Evolutionary conservation across 192 early-diverging fungal species (phyloP).

Genomic region (Coemansia sp.): DNA sequence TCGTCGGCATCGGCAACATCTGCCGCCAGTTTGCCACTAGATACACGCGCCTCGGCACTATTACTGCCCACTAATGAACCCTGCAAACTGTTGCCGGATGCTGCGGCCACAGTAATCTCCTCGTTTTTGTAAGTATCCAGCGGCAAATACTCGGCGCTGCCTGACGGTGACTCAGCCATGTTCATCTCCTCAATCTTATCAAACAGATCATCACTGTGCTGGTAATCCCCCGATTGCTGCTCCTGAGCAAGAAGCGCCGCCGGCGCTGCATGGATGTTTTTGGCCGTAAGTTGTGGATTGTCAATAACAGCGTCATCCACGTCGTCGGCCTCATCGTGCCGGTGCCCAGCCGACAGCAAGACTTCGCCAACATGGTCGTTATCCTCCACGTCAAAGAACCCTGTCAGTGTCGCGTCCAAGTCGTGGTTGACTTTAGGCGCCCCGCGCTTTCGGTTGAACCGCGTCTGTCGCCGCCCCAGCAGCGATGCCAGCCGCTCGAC

Average conservation of each 20-base stretch:
- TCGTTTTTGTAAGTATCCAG: slow-evolving; percentile 25
- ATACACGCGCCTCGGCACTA: not conserved
- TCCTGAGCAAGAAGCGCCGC: slow-evolving; percentile 29
- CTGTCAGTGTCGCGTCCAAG: slow-evolving; percentile 37
- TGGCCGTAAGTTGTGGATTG: slow-evolving; percentile 37
- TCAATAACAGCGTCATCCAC: not conserved
- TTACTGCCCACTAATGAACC: not conserved
- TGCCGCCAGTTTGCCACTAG: slow-evolving; percentile 5
- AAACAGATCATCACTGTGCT: slow-evolving; percentile 32
- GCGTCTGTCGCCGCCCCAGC: slow-evolving; percentile 44
- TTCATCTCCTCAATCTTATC: slow-evolving; percentile 48
- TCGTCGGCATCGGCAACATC: slow-evolving; percentile 15
- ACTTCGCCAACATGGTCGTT: slow-evolving; percentile 37
- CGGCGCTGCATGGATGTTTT: slow-evolving; percentile 30
- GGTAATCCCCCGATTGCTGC: slow-evolving; percentile 19
- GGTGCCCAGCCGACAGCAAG: slow-evolving; percentile 22
- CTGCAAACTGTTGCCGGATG: not conserved
- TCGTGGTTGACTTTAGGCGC: slow-evolving; percentile 43
- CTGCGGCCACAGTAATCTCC: not conserved
- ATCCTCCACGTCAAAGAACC: slow-evolving; percentile 42
- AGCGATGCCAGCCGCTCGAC: slow-evolving; percentile 46
- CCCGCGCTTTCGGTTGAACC: slow-evolving; percentile 31
- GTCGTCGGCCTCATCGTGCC: not conserved
- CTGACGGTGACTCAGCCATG: slow-evolving; percentile 26
- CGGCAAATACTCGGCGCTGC: slow-evolving; percentile 48